Evolutionary conservation across 768 basidiomycete genomes (phyloP), one percentile per base, ranked within the genome.

Genomic region (Myochromella boudieri): DNA sequence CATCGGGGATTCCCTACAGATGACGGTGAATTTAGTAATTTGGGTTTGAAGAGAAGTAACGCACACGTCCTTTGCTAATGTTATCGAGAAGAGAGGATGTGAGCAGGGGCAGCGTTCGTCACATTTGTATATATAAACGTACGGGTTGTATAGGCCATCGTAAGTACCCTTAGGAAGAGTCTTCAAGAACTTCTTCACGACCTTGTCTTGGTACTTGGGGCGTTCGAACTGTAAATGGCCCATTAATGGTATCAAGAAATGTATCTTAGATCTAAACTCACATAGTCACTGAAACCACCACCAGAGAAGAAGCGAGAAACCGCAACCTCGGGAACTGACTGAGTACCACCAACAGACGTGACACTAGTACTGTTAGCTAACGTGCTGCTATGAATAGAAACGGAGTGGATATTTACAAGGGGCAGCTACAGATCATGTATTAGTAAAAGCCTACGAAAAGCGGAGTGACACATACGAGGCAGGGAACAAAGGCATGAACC

Each of bases 261-360:
- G 21, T 10, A 2, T 12, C 12, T n/a, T 6, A 28, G 26, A 42
- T 29, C 14, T 2, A 12, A 34, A 54, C 72, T 52, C 27, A 85
- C 84, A 44, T 78, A 78, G 52, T 84, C 70, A 60, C 84, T 85
- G 68, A 88, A 90, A 14, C 87, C 85, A 14, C 86, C 85, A 6
- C 85, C 83, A 25, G 84, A 86, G 66, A 84, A 84, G 53, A 68
- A 70, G 18, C 64, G 53, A n/a, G 42, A 60, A 0, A 72, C 75
- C 0, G 78, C 80, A 3, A 68, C 68, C 61, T 88, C 85, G 0
- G 83, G 85, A 32, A 76, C 61, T 28, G 57, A 56, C 0, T 55
- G 48, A 9, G 85, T 86, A 6, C 76, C 85, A 7, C 86, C 86
- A 3, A 89, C 85, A 1, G 83, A 54, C 3, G 86, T 89, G 8